Percentiles rank a stretch among this genome's conserved stretches.
These are phyloP conservation scores for Penicillium sp. DNA, from an alignment of 2,329 filamentous ascomycete species.

Conservation along the genomic window DNA sequence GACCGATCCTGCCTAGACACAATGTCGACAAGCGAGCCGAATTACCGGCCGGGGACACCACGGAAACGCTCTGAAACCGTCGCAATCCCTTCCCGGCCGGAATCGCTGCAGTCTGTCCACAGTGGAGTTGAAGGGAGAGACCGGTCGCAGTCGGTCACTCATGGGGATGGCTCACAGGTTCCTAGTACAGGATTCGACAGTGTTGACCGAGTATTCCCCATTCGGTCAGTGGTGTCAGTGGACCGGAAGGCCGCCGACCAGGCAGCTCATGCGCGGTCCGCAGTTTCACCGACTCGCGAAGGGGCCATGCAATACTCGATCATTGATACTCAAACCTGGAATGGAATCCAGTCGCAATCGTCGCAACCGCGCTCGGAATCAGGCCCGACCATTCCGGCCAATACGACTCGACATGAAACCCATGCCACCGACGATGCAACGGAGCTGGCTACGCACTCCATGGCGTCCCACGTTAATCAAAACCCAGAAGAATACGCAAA, in stretches of 20 bases:
- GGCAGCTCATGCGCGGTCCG: slow-evolving; percentile 14
- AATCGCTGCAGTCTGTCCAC: neutral
- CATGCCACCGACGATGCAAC: slow-evolving; percentile 10
- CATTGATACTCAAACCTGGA: slow-evolving; percentile 29
- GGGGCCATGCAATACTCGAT: slow-evolving; percentile 30
- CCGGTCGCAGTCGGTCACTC: slow-evolving; percentile 18
- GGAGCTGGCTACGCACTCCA: slow-evolving; percentile 21
- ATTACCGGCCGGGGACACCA: neutral
- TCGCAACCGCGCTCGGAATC: neutral
- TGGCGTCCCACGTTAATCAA: slow-evolving; percentile 18
- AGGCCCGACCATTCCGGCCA: slow-evolving; percentile 9
- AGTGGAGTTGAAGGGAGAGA: slow-evolving; percentile 11
- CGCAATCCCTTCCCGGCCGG: neutral
- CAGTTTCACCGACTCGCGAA: slow-evolving; percentile 23
- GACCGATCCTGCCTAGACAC: neutral
- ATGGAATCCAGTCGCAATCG: slow-evolving; percentile 18
- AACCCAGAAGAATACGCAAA: slow-evolving; percentile 20
- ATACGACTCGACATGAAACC: slow-evolving; percentile 17
- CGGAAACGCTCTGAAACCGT: slow-evolving; percentile 11
- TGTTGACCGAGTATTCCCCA: slow-evolving; percentile 71
- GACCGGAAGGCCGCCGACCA: slow-evolving; percentile 52
- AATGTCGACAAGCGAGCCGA: slow-evolving; percentile 1
- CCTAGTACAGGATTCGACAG: slow-evolving; percentile 19
- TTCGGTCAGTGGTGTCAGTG: slow-evolving; percentile 74
- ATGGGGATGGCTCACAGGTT: slow-evolving; percentile 3